Evolutionary conservation across 495 filamentous ascomycete genomes (phyloP).

Genomic region (Aspergillus olivimuriae): DNA sequence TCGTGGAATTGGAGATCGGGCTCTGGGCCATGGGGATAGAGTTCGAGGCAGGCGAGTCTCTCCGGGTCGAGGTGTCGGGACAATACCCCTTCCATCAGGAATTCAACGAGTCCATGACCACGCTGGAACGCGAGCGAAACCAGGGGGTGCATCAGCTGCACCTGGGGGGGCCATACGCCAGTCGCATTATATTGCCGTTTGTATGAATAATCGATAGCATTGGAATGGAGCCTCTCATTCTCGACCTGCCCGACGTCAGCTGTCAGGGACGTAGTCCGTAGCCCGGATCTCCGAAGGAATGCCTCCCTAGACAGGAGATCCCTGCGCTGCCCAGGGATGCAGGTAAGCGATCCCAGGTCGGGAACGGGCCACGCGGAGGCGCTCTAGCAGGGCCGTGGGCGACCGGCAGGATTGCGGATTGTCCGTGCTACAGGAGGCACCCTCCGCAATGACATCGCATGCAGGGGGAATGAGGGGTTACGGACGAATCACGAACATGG

Average conservation of each 20-base stretch:
- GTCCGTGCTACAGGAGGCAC: neutral
- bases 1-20: slow-evolving; percentile 29
- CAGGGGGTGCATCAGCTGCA: neutral
- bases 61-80: slow-evolving; percentile 16
- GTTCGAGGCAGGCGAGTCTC: slow-evolving; percentile 22
- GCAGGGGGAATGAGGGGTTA: neutral
- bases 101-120: neutral
- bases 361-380: no score
- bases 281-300: no score
- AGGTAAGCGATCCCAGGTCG: no score
- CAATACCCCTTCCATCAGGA: neutral
- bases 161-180: neutral
- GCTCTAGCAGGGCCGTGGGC: no score
- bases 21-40: slow-evolving; percentile 30
- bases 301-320: no score
- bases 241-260: no score
- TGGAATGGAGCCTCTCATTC: no score
- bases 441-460: neutral
- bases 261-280: no score
- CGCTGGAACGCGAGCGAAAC: neutral
- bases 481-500: no score
- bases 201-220: no score
- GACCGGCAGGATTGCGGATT: no score
- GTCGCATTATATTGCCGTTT: neutral
- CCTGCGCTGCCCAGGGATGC: no score